Base-by-base conservation (phyloP, 495 filamentous ascomycete species). In the Daldinia vernicosa region DNA sequence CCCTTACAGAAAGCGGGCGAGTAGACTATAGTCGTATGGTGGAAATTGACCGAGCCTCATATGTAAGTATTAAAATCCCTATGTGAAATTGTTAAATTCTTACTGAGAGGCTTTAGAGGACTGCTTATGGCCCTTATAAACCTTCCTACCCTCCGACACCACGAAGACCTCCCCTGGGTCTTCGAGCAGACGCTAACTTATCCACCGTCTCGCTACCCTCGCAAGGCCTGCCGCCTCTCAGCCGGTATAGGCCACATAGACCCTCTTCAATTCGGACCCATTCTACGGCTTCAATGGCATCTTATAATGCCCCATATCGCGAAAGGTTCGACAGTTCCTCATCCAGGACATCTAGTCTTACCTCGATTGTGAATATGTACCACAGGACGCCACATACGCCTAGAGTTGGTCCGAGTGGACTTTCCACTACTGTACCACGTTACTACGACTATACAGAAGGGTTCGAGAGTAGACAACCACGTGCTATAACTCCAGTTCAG, bases 381-480 rank as follows among this genome's bases (percentile, higher is more conserved):
- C 77, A 76, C 19, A 76, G 68, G 24, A 60, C 64, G 55, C 71
- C 78, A n/a, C 66, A 72, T 47, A 32, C 26, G 35, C 63, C 32
- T 37, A 77, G 30, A 51, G 17, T 45, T 27, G 66, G 56, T 14
- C 74, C 64, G 17, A 67, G 61, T 53, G 45, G 58, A 22, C 47
- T 66, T 55, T 56, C 50, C 14, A 62, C 72, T 33, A 19, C 72
- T 22, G 68, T 73, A 40, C 81, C 81, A 26, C 63, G 81, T 24
- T 86, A 82, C 65, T 86, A 86, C 72, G 85, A 86, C 69, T 86
- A 86, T 67, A 84, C 83, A 4, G 84, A 86, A 71, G 80, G 79
- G 26, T 86, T 86, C 68, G 83, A 83, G 19, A 64, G 59, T 26
- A 72, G 60, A 17, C 62, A 74, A 9, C 45, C 69, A 52, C 69